Evolutionary conservation across 2,329 filamentous ascomycete genomes (phyloP), one percentile per base, ranked within the genome.

Genomic region (Aspergillus clavatus): DNA sequence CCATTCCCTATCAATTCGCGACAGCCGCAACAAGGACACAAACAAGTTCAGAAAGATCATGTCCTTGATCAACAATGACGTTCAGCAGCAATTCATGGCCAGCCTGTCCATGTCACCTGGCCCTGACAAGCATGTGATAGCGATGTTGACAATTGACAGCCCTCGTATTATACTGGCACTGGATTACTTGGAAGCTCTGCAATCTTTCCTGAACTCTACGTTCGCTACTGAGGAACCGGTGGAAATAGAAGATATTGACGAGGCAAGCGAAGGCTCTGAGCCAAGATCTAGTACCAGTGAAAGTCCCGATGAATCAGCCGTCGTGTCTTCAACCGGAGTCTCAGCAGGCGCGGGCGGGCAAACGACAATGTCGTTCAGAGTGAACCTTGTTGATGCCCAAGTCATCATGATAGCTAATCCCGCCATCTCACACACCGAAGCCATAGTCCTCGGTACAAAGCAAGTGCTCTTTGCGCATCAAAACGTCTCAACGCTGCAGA

Each of bases 41-140:
- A 98, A 96, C 73, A 96, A 95, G 63, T 99, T 94, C 76, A 83
- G 89, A 40, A 94, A 91, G 66, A 96, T 98, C 70, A 97, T 98
- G 93, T 90, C 90, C 1, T 84, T 95, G 44, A 89, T 90, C 60
- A 97, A 96, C 67, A 91, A 89, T 56, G 86, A 90, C 45, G 89
- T 93, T 43, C 80, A 82, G 37, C 90, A 97, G 65, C 94, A 99
- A 58, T 90, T 98, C 61, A 98, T 98, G 93, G 93, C 93, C 14
- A 96, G 87, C 63, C 74, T 98, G 3, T 94, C 90, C 0, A 94
- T 98, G 68, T 89, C 90, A 0, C 87, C 89, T 12, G 89, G 89
- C 3, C 74, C 82, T 26, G 86, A 95, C 31, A 82, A 83, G 48
- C 87, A 83, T 62, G 69, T 97, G 45, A 94, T 97, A 59, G 89